Percentiles rank a stretch among this genome's conserved stretches.
Conservation (phyloP, 306 rosid species). For the Senna tora region DNA sequence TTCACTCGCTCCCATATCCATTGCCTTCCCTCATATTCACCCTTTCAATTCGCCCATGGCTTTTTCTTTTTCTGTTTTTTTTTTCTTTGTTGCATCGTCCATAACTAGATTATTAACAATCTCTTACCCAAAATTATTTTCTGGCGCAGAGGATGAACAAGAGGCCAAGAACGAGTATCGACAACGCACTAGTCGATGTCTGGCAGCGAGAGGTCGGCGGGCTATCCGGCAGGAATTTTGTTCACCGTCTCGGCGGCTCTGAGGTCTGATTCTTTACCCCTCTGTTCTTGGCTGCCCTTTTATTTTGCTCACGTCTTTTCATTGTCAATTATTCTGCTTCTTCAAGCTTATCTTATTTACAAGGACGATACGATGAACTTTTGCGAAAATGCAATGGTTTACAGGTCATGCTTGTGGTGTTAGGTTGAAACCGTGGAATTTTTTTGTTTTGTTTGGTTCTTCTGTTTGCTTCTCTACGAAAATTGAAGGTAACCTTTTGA, state of each 20-base stretch:
- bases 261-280: conserved; percentile 48
- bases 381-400: not conserved
- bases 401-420: not conserved
- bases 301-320: not conserved
- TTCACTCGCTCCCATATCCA: not conserved
- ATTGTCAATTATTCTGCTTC: not conserved
- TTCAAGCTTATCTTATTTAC: not conserved
- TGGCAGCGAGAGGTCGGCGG: conserved; percentile 78
- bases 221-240: conserved; percentile 64
- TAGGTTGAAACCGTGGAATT: not conserved
- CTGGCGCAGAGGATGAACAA: conserved; percentile 53
- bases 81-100: not conserved
- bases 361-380: not conserved
- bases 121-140: not conserved
- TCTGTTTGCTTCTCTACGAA: not conserved
- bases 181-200: conserved; percentile 63
- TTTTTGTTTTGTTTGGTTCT: not conserved
- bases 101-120: not conserved
- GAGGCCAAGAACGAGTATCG: conserved; percentile 45
- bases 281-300: not conserved
- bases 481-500: not conserved
- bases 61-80: not conserved
- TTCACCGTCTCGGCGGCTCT: conserved; percentile 72
- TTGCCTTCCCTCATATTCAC: not conserved
- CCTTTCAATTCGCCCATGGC: not conserved